A percentile compares a stretch with the other conserved stretches of the same genome.
These are phyloP conservation scores for Conticribra weissflogii DNA, from an alignment of 108 stramenopile genomes.

Conservation along the genomic window DNA sequence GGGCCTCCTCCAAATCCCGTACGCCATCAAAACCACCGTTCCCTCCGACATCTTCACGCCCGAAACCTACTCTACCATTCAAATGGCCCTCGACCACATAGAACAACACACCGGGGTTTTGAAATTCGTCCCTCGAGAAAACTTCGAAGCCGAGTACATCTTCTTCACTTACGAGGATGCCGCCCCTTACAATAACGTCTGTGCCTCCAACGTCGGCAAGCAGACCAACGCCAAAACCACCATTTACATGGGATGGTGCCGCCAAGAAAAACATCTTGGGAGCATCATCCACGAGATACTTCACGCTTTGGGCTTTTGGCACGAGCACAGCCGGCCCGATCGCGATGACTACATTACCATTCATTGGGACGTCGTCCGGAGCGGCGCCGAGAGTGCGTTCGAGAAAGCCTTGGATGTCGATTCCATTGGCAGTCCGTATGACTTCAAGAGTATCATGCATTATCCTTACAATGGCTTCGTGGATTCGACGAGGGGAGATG, in stretches of 20 bases:
- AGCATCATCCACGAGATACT: slow-evolving; percentile 51
- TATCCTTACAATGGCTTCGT: slow-evolving; percentile 44
- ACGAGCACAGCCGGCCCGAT: slow-evolving; percentile 57
- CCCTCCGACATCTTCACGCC: slow-evolving; percentile 1
- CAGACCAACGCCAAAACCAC: slow-evolving; percentile 20
- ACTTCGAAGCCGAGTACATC: slow-evolving; percentile 23
- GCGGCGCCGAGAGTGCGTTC: slow-evolving; percentile 29
- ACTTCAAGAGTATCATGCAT: slow-evolving; percentile 57
- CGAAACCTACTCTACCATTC: slow-evolving; percentile 35
- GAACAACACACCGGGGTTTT: slow-evolving; percentile 37
- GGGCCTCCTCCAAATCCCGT: slow-evolving; percentile 16
- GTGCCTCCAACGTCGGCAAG: slow-evolving; percentile 36
- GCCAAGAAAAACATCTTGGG: slow-evolving; percentile 17
- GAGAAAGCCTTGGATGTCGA: slow-evolving; percentile 22
- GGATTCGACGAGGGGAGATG: slow-evolving; percentile 1
- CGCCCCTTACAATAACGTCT: slow-evolving; percentile 13
- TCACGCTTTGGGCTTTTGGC: slow-evolving; percentile 63
- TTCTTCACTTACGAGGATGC: slow-evolving; percentile 30
- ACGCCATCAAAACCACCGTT: slow-evolving; percentile 19
- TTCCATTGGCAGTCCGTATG: slow-evolving; percentile 46
- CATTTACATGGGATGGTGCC: slow-evolving; percentile 42
- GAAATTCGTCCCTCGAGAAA: slow-evolving; percentile 19
- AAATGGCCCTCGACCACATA: slow-evolving; percentile 24
- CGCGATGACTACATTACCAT: slow-evolving; percentile 51
- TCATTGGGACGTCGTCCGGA: slow-evolving; percentile 29